Evolutionary conservation across 257 asterid genomes (phyloP).

Genomic region (Buddleja alternifolia): DNA sequence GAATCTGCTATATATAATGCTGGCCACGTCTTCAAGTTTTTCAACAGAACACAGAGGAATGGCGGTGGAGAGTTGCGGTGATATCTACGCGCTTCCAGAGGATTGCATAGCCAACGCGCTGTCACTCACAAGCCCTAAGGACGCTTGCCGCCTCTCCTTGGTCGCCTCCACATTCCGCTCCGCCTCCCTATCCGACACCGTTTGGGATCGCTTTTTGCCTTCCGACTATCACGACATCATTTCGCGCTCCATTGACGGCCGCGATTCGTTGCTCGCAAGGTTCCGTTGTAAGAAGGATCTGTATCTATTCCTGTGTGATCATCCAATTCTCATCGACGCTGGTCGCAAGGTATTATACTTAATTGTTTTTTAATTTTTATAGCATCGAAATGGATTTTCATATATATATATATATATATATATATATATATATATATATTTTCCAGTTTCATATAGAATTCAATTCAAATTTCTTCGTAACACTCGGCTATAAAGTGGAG

Average conservation of each 20-base stretch:
- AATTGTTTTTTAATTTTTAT: background rate
- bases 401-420: too few relatives aligned
- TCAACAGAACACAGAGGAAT: too few relatives aligned
- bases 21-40: too few relatives aligned
- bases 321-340: slow-evolving; percentile 61
- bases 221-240: slow-evolving; percentile 60
- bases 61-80: slow-evolving; percentile 43
- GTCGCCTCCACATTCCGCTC: slow-evolving; percentile 69
- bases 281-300: slow-evolving; percentile 63
- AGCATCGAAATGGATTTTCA: background rate
- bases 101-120: slow-evolving; percentile 75
- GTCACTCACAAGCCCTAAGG: slow-evolving; percentile 74
- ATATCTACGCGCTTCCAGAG: slow-evolving; percentile 60
- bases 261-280: slow-evolving; percentile 26
- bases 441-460: too few relatives aligned
- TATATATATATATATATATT: too few relatives aligned
- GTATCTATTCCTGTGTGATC: slow-evolving; percentile 56
- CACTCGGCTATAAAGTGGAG: too few relatives aligned
- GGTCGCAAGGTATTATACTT: slow-evolving; percentile 55
- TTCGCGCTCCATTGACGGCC: slow-evolving; percentile 42
- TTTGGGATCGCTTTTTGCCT: slow-evolving; percentile 83
- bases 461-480: too few relatives aligned
- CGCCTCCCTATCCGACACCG: slow-evolving; percentile 70
- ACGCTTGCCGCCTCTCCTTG: slow-evolving; percentile 67
- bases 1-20: too few relatives aligned